A percentile compares a stretch with the other conserved stretches of the same genome.
These are phyloP conservation scores for Ustilago shanxiensis DNA, from an alignment of 1,284 basidiomycete genomes.

Conservation along the genomic window DNA sequence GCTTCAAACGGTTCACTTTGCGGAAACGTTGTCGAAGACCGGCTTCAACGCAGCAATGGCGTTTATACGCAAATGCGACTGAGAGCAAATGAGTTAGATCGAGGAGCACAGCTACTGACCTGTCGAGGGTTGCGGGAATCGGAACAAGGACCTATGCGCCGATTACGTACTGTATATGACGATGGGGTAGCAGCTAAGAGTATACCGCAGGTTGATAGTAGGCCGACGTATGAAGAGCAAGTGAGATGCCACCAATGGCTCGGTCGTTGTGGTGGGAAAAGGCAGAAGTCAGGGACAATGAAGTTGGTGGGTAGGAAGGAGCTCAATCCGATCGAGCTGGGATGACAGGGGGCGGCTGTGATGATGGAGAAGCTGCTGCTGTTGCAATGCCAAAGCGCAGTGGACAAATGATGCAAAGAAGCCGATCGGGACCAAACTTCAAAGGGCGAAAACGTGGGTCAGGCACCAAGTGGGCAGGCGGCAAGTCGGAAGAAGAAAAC, in stretches of 20 bases:
- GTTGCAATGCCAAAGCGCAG: neutral
- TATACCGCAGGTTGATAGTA: neutral
- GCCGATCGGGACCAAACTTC: neutral
- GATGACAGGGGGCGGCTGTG: neutral
- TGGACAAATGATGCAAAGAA: neutral
- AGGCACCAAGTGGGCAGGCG: neutral
- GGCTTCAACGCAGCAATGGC: slow-evolving; percentile 23
- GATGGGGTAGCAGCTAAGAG: neutral
- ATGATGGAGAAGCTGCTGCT: neutral
- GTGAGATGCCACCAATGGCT: neutral
- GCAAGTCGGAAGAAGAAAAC: neutral
- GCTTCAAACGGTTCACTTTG: neutral
- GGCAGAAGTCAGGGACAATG: neutral
- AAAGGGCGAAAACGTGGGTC: neutral
- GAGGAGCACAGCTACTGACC: slow-evolving; percentile 3
- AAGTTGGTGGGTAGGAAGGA: neutral
- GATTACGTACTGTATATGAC: neutral
- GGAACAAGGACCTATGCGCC: neutral
- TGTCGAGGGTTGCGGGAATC: neutral
- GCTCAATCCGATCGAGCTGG: slow-evolving; percentile 14
- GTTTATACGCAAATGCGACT: slow-evolving; percentile 1
- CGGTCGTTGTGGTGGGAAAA: slow-evolving; percentile 9
- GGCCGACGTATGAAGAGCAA: neutral
- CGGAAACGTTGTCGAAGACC: slow-evolving; percentile 26
- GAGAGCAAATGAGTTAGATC: neutral